A percentile compares a stretch with the other conserved stretches of the same genome.
phyloP scores from a whole-genome alignment of 768 basidiomycete species.

The Pisolithus sp. region DNA sequence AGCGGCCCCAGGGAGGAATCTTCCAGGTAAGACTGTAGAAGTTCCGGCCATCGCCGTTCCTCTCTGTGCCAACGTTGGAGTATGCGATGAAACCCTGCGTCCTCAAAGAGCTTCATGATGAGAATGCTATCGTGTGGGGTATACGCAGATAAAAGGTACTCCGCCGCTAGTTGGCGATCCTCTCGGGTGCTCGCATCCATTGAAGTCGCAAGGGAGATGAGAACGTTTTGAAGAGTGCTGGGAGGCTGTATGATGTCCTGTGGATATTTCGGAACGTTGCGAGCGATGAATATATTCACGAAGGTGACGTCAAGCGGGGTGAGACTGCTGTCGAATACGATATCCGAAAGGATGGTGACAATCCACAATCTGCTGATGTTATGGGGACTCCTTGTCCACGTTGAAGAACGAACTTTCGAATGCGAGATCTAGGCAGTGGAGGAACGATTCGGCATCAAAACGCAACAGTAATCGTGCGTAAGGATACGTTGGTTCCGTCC shows the following conservation, averaged over 20 bases:
- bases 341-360: slow-evolving; percentile 78
- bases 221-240: slow-evolving; percentile 64
- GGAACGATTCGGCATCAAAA: slow-evolving; percentile 90
- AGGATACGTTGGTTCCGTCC: slow-evolving; percentile 80
- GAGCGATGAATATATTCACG: slow-evolving; percentile 91
- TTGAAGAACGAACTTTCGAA: slow-evolving; percentile 93
- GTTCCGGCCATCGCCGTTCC: slow-evolving; percentile 67
- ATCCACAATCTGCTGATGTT: slow-evolving; percentile 72
- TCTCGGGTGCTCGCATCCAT: slow-evolving; percentile 73
- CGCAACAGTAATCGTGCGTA: slow-evolving; percentile 77
- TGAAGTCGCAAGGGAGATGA: slow-evolving; percentile 74
- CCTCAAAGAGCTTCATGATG: slow-evolving; percentile 63
- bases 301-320: slow-evolving; percentile 66
- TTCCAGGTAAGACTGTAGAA: slow-evolving; percentile 67
- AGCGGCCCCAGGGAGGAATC: slow-evolving; percentile 57
- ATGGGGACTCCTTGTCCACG: slow-evolving; percentile 64
- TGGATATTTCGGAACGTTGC: slow-evolving; percentile 94
- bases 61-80: slow-evolving; percentile 74
- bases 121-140: slow-evolving; percentile 73
- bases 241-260: slow-evolving; percentile 58
- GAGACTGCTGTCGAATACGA: slow-evolving; percentile 49
- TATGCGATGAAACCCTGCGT: slow-evolving; percentile 88
- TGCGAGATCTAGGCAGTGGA: slow-evolving; percentile 89
- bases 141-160: slow-evolving; percentile 88
- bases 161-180: slow-evolving; percentile 91